Conservation (phyloP, 805 yeast species). For the Lachancea waltii region DNA sequence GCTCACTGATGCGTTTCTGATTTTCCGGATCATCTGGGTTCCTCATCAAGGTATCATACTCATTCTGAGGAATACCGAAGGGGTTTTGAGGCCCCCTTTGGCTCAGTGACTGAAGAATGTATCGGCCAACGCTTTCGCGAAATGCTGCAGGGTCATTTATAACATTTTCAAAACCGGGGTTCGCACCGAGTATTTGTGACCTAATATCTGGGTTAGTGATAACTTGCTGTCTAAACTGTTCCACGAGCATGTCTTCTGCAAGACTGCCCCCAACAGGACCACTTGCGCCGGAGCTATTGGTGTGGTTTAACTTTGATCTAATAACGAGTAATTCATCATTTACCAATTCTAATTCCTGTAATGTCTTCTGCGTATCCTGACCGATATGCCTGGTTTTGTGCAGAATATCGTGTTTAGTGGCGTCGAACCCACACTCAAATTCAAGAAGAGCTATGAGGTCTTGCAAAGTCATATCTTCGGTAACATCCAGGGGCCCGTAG, state of each 20-base stretch:
- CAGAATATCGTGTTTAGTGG: slow-evolving; percentile 42
- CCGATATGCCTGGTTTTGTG: slow-evolving; percentile 41
- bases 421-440: slow-evolving; percentile 54
- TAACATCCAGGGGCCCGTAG: slow-evolving; percentile 49
- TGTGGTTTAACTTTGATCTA: slow-evolving; percentile 21
- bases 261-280: no score
- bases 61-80: slow-evolving; percentile 38
- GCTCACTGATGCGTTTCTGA: slow-evolving; percentile 57
- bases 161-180: slow-evolving; percentile 44
- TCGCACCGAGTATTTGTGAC: slow-evolving; percentile 32
- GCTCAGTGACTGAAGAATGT: slow-evolving; percentile 31
- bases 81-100: slow-evolving; percentile 18
- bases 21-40: slow-evolving; percentile 69
- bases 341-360: slow-evolving; percentile 43
- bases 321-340: slow-evolving; percentile 54
- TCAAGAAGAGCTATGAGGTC: slow-evolving; percentile 72
- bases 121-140: slow-evolving; percentile 34
- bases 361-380: slow-evolving; percentile 28
- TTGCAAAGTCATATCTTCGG: slow-evolving; percentile 52
- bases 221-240: slow-evolving; percentile 44
- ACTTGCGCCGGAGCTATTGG: background rate
- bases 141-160: slow-evolving; percentile 46
- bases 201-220: slow-evolving; percentile 37
- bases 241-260: slow-evolving; percentile 34
- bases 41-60: slow-evolving; percentile 46